Evolutionary conservation across 495 filamentous ascomycete genomes (phyloP).

Genomic region (Neurospora sp.): DNA sequence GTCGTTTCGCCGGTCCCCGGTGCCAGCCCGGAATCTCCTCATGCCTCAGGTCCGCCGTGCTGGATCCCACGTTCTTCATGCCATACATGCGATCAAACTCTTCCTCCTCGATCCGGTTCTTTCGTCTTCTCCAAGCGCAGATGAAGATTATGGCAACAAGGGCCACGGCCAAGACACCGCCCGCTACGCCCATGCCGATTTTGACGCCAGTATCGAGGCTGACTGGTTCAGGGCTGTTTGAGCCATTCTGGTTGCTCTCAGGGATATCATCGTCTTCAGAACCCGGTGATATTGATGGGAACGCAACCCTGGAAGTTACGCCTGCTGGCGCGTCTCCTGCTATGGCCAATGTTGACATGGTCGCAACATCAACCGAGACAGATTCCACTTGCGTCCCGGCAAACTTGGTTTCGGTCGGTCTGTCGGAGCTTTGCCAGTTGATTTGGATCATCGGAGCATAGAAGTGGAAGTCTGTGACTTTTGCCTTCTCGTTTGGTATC

Average conservation of each 20-base stretch:
- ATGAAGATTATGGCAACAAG: slow-evolving; percentile 9
- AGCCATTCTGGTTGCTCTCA: not conserved
- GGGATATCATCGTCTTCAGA: no score
- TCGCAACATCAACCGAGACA: slow-evolving; percentile 1
- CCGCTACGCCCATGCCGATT: slow-evolving; percentile 15
- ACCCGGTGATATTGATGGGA: not conserved
- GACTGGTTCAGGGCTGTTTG: not conserved
- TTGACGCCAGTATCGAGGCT: slow-evolving; percentile 8
- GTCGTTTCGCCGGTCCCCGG: slow-evolving; percentile 12
- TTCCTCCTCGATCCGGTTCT: slow-evolving; percentile 12
- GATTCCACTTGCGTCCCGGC: not conserved
- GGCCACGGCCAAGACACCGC: slow-evolving; percentile 9
- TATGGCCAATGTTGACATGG: slow-evolving; percentile 5
- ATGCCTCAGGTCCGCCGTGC: slow-evolving; percentile 4
- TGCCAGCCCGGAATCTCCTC: slow-evolving; percentile 23
- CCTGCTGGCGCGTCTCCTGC: not conserved
- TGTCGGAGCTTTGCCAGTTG: slow-evolving; percentile 24
- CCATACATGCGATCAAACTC: slow-evolving; percentile 23
- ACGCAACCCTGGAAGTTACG: not conserved
- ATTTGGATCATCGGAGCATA: slow-evolving; percentile 28
- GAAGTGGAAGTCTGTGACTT: slow-evolving; percentile 17
- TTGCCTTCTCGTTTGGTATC: slow-evolving; percentile 9
- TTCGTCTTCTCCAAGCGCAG: slow-evolving; percentile 15
- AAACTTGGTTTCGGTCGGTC: not conserved
- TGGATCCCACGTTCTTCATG: slow-evolving; percentile 8